Percentiles rank a stretch among this genome's conserved stretches.
These are phyloP conservation scores for Salix viminalis DNA, from an alignment of 345 rosid genomes.

Conservation along the genomic window DNA sequence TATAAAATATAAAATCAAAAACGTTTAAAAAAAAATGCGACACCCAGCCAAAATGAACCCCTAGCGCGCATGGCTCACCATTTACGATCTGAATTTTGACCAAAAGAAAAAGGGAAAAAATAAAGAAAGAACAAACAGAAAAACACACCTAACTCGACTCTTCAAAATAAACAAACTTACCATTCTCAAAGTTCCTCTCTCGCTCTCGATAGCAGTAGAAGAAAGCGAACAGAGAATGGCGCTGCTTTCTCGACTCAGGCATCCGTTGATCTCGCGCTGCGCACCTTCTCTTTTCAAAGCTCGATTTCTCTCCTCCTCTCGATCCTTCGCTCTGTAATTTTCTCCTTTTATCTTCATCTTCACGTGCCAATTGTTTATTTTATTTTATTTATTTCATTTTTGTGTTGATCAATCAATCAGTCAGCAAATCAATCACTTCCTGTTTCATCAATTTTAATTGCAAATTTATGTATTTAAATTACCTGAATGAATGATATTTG, in stretches of 20 bases:
- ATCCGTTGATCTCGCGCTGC: slow-evolving; percentile 49
- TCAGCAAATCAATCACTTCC: too few relatives aligned
- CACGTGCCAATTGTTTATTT: too few relatives aligned
- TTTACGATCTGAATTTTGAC: background rate
- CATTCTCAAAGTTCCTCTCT: background rate
- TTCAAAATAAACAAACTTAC: background rate
- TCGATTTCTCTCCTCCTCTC: slow-evolving; percentile 51
- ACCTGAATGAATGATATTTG: too few relatives aligned
- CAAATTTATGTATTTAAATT: too few relatives aligned
- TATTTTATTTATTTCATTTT: too few relatives aligned
- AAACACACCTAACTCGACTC: too few relatives aligned
- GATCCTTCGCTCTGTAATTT: slow-evolving; percentile 52
- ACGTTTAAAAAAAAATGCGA: too few relatives aligned
- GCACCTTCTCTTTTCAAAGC: slow-evolving; percentile 56
- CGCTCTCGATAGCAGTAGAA: background rate
- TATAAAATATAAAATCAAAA: too few relatives aligned
- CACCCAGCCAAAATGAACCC: too few relatives aligned
- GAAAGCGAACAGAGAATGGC: slow-evolving; percentile 39
- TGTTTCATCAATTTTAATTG: too few relatives aligned
- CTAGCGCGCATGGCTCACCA: background rate
- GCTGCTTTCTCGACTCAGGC: slow-evolving; percentile 69
- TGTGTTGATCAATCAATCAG: too few relatives aligned
- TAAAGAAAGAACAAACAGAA: background rate
- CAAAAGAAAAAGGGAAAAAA: background rate
- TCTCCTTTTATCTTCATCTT: background rate